Conservation (phyloP, 2,329 filamentous ascomycete genomes). For the Colletotrichum camelliae region DNA sequence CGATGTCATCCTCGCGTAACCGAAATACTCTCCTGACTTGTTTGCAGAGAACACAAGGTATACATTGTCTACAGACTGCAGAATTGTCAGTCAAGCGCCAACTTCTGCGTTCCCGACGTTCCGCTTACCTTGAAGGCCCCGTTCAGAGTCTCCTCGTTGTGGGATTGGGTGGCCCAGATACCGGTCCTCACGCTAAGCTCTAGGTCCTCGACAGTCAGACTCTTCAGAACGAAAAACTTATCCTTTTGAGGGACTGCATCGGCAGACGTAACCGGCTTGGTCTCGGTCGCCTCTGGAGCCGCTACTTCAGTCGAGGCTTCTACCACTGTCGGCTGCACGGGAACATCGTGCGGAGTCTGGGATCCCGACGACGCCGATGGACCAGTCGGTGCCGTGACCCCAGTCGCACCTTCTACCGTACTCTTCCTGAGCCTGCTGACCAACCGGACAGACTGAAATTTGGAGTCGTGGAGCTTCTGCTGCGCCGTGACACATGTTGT, state of each 20-base stretch:
- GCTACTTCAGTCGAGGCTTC: background rate
- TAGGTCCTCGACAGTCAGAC: constrained; percentile 87
- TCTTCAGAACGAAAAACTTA: constrained; percentile 92
- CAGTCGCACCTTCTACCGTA: constrained; percentile 49
- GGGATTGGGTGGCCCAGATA: constrained; percentile 92
- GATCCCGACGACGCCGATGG: constrained; percentile 46
- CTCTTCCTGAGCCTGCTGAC: constrained; percentile 81
- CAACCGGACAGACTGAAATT: constrained; percentile 83
- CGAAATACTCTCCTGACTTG: constrained; percentile 96
- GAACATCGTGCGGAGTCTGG: background rate
- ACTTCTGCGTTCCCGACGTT: background rate
- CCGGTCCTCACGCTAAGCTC: constrained; percentile 87
- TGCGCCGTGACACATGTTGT: constrained; percentile 77
- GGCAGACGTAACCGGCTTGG: background rate
- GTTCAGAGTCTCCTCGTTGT: constrained; percentile 88
- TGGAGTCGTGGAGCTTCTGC: constrained; percentile 86
- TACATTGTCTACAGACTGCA: constrained; percentile 78
- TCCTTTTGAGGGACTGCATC: constrained; percentile 55
- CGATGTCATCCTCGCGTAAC: constrained; percentile 90
- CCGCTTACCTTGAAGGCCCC: constrained; percentile 76
- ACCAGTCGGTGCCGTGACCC: constrained; percentile 58
- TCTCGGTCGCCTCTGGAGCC: background rate
- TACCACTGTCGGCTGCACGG: background rate
- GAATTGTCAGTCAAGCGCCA: background rate
- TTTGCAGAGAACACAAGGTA: constrained; percentile 96